Percentiles rank a stretch among this genome's conserved stretches.
Evolutionary conservation across 2,329 filamentous ascomycete species (phyloP).

Genomic region (Elsinoe fawcettii): DNA sequence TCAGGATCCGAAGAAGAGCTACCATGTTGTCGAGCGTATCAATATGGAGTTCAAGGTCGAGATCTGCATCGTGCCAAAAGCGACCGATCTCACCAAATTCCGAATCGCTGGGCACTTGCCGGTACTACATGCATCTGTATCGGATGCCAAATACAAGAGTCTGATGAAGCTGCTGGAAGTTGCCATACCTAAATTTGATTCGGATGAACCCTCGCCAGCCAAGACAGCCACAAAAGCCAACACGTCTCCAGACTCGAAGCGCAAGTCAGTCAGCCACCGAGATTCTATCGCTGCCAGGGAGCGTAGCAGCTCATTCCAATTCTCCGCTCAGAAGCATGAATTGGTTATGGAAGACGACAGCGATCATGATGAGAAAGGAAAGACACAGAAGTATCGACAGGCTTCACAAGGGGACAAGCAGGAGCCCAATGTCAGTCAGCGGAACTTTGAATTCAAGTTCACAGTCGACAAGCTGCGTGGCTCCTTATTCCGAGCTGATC

Average conservation of each 20-base stretch:
- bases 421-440: slow-evolving; percentile 64
- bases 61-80: slow-evolving; percentile 92
- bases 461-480: slow-evolving; percentile 90
- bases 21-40: slow-evolving; percentile 92
- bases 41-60: slow-evolving; percentile 97
- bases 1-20: slow-evolving; percentile 55
- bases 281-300: slow-evolving; percentile 44
- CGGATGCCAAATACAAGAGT: slow-evolving; percentile 93
- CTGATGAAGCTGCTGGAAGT: slow-evolving; percentile 95
- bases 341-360: slow-evolving; percentile 69
- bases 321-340: slow-evolving; percentile 62
- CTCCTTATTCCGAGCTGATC: slow-evolving; percentile 80
- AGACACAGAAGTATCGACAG: slow-evolving; percentile 53
- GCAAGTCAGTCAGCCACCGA: slow-evolving; percentile 21
- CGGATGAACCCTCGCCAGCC: slow-evolving; percentile 27
- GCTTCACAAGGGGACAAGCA: slow-evolving; percentile 47
- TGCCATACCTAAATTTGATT: slow-evolving; percentile 75
- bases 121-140: slow-evolving; percentile 82
- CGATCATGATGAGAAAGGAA: slow-evolving; percentile 50
- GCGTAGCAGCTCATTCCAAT: slow-evolving; percentile 62
- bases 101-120: slow-evolving; percentile 87
- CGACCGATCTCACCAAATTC: slow-evolving; percentile 84
- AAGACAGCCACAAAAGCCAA: slow-evolving; percentile 14
- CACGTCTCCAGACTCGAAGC: slow-evolving; percentile 10
- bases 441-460: slow-evolving; percentile 94